Percentiles rank a stretch among this genome's conserved stretches.
phyloP scores from a whole-genome alignment of 257 asterid species.

The Avicennia marina region DNA sequence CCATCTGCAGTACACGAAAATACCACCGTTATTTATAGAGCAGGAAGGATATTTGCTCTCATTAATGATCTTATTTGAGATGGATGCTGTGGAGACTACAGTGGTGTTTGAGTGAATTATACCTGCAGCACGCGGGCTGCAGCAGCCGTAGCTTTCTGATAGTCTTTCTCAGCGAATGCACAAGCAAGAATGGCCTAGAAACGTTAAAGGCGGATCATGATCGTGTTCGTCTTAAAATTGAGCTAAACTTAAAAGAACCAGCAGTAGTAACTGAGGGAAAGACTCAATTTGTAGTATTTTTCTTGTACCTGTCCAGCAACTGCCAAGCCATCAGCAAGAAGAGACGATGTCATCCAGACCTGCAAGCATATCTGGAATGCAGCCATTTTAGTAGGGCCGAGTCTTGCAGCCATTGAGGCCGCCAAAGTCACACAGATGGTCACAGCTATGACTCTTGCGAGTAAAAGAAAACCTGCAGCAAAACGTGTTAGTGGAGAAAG shows the following conservation, averaged over 20 bases:
- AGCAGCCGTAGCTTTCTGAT: constrained; percentile 68
- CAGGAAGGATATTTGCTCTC: no score
- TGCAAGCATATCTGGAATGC: constrained; percentile 93
- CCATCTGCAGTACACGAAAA: constrained; percentile 94
- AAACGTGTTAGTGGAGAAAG: no score
- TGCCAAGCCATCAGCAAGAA: constrained; percentile 95
- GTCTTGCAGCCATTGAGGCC: constrained; percentile 87
- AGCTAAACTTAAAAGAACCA: no score
- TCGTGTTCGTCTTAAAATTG: no score
- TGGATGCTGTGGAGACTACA: background rate
- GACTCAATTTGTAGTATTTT: no score
- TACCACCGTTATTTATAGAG: no score
- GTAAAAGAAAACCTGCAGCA: constrained; percentile 48
- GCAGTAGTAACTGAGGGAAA: no score
- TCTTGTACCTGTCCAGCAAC: constrained; percentile 90
- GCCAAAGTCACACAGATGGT: constrained; percentile 88
- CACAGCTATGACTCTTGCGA: constrained; percentile 82
- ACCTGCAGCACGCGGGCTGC: constrained; percentile 89
- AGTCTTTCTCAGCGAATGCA: constrained; percentile 93
- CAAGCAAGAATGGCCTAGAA: constrained; percentile 89
- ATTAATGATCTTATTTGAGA: background rate
- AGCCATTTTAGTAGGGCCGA: constrained; percentile 87
- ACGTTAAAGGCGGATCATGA: background rate
- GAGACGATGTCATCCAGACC: constrained; percentile 90
- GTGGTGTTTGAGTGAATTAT: background rate